phyloP scores from a whole-genome alignment of 495 filamentous ascomycete species.

The Oleoguttula mirabilis region DNA sequence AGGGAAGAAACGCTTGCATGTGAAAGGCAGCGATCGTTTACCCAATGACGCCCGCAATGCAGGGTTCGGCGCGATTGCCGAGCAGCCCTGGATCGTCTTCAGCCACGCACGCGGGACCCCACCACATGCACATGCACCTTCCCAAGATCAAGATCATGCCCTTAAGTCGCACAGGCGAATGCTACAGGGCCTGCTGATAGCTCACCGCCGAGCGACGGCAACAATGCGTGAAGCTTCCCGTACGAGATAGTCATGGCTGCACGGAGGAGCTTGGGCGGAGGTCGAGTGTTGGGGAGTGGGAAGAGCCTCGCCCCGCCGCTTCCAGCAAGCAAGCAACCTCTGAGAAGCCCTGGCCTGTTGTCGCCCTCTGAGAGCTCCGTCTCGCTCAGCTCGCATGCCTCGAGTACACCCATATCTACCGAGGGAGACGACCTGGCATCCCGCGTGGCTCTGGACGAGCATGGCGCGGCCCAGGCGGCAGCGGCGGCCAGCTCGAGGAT shows the following conservation, averaged over 20 bases:
- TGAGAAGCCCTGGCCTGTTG: conserved; percentile 26
- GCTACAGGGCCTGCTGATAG: too few relatives aligned
- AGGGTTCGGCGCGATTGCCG: not conserved
- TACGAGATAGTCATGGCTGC: too few relatives aligned
- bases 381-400: conserved; percentile 50
- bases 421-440: conserved; percentile 49
- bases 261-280: conserved; percentile 70
- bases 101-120: too few relatives aligned
- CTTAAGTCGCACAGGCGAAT: too few relatives aligned
- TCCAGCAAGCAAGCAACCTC: conserved; percentile 33
- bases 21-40: not conserved
- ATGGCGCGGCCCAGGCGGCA: conserved; percentile 38
- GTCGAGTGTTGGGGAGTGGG: conserved; percentile 74
- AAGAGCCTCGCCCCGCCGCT: conserved; percentile 61
- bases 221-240: too few relatives aligned
- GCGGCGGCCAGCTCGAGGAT: conserved; percentile 51
- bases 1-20: not conserved
- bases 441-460: conserved; percentile 44
- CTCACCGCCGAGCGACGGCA: too few relatives aligned
- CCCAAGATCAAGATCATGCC: too few relatives aligned
- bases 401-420: conserved; percentile 45
- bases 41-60: not conserved
- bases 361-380: conserved; percentile 40
- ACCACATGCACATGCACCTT: too few relatives aligned
- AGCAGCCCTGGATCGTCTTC: too few relatives aligned